These are phyloP conservation scores for Postia placenta DNA, from an alignment of 768 basidiomycete species.

Conservation along the genomic window DNA sequence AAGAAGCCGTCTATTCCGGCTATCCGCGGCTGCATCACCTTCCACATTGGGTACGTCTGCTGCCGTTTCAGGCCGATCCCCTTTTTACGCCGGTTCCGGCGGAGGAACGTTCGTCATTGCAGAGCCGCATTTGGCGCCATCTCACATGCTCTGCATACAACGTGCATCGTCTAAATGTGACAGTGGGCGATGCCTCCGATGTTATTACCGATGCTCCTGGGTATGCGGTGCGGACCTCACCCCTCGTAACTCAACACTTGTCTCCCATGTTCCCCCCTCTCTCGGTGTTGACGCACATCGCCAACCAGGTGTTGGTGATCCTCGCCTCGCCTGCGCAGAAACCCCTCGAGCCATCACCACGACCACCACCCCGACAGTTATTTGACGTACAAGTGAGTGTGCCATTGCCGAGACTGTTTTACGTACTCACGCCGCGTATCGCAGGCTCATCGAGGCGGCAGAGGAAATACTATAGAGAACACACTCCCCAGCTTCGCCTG, in stretches of 20 bases:
- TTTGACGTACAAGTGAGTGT: constrained; percentile 47
- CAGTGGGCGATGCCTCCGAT: background rate
- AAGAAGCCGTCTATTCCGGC: background rate
- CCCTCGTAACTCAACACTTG: background rate
- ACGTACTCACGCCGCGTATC: constrained; percentile 8
- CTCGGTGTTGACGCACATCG: constrained; percentile 13
- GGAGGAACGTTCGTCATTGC: constrained; percentile 15
- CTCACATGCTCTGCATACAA: constrained; percentile 6
- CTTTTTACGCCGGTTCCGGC: background rate
- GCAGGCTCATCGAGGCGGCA: constrained; percentile 71
- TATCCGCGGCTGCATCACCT: background rate
- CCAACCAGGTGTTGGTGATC: constrained; percentile 10
- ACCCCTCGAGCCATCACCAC: constrained; percentile 10
- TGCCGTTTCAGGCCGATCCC: constrained; percentile 9
- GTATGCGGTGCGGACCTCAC: background rate
- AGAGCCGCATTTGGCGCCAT: constrained; percentile 3
- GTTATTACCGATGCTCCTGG: background rate
- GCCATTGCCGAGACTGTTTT: constrained; percentile 3
- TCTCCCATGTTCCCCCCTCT: constrained; percentile 11
- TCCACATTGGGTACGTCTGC: constrained; percentile 3
- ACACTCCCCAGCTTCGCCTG: constrained; percentile 73
- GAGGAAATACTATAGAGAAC: constrained; percentile 71
- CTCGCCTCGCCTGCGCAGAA: constrained; percentile 25
- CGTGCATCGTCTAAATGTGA: background rate
- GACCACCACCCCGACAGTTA: constrained; percentile 20